These are phyloP conservation scores for Avena atlantica DNA, from an alignment of 176 grass and related monocot species.

Conservation along the genomic window DNA sequence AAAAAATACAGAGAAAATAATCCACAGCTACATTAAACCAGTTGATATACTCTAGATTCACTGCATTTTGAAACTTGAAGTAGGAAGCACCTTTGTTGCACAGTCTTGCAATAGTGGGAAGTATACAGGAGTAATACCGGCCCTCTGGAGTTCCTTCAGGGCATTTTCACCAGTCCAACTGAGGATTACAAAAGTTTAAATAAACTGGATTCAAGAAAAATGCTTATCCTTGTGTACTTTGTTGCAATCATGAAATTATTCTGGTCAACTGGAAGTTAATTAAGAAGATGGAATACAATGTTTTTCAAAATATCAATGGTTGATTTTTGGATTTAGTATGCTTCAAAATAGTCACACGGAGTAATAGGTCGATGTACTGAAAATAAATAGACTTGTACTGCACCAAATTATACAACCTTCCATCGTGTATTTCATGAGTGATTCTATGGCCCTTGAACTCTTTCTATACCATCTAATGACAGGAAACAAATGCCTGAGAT, in stretches of 20 bases:
- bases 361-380: neutral
- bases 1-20: conserved; percentile 2
- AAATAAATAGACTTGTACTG: neutral
- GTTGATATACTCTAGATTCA: conserved; percentile 9
- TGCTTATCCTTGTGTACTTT: neutral
- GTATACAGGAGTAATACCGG: conserved; percentile 66
- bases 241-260: conserved; percentile 26
- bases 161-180: conserved; percentile 96
- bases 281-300: neutral
- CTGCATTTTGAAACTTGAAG: conserved; percentile 30
- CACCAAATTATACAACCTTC: neutral
- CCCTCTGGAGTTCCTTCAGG: conserved; percentile 69
- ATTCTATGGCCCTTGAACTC: neutral
- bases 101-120: conserved; percentile 89
- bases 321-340: conserved; percentile 2
- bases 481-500: neutral
- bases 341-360: neutral
- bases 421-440: neutral
- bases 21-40: conserved; percentile 21
- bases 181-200: conserved; percentile 54
- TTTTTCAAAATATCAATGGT: neutral
- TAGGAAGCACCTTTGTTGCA: conserved; percentile 76
- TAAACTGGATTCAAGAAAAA: conserved; percentile 27
- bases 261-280: conserved; percentile 4
- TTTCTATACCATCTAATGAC: neutral